Conservation (phyloP, 768 basidiomycete species). For the Pleurotus pulmonarius region DNA sequence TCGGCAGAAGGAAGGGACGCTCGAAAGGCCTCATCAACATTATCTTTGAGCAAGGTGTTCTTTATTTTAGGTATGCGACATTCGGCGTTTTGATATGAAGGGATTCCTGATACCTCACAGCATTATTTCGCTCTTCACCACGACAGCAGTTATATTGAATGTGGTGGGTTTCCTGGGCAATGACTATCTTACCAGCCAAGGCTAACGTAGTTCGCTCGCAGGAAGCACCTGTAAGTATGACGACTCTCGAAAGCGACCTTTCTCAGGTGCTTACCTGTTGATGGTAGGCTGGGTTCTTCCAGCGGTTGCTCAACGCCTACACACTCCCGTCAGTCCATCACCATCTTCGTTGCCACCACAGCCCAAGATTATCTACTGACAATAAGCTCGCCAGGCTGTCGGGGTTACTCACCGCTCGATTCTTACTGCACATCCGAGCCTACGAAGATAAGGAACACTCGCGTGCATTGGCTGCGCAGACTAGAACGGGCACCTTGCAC, state of each 20-base stretch:
- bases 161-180: conserved; percentile 13
- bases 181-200: background rate
- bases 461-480: background rate
- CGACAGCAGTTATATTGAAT: conserved; percentile 19
- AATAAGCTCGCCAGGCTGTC: conserved; percentile 11
- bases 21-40: conserved; percentile 18
- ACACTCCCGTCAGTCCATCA: background rate
- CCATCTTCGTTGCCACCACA: too few species aligned
- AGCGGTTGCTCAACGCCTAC: conserved; percentile 9
- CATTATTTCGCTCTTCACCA: conserved; percentile 19
- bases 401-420: conserved; percentile 18
- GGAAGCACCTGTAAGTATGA: background rate
- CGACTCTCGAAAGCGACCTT: background rate
- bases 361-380: too few species aligned
- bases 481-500: background rate
- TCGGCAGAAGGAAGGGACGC: conserved; percentile 13
- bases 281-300: conserved; percentile 21
- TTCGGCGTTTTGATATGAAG: background rate
- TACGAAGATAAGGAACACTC: conserved; percentile 12
- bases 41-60: conserved; percentile 23
- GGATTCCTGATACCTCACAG: conserved; percentile 7
- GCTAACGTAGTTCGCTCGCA: background rate
- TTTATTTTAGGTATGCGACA: background rate
- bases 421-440: conserved; percentile 16
- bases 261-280: background rate